phyloP scores from a whole-genome alignment of 495 filamentous ascomycete genomes.

The Xylaria castorea region DNA sequence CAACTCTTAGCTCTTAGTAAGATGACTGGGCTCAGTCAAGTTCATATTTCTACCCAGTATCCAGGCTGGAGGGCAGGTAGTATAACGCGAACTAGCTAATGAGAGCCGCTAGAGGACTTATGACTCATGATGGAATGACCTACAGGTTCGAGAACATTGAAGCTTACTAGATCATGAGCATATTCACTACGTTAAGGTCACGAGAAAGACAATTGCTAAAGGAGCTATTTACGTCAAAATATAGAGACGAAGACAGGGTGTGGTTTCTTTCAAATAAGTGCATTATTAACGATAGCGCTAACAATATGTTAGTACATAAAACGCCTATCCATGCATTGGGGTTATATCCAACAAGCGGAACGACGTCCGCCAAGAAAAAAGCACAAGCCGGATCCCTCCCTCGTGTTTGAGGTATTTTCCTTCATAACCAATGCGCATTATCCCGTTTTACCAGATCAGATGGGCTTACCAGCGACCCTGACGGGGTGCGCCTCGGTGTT shows the following conservation, averaged over 20 bases:
- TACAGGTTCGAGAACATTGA: background rate
- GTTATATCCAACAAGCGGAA: background rate
- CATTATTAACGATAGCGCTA: conserved; percentile 17
- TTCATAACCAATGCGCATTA: background rate
- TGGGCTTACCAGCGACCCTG: conserved; percentile 55
- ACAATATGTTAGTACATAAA: background rate
- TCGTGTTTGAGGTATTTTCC: background rate
- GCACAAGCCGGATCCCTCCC: background rate
- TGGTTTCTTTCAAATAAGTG: background rate
- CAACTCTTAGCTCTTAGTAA: background rate
- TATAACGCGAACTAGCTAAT: background rate
- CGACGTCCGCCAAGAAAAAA: background rate
- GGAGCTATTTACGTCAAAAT: background rate
- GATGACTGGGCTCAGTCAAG: too few relatives aligned
- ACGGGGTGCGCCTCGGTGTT: conserved; percentile 89
- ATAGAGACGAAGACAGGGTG: background rate
- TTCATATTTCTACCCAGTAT: too few relatives aligned
- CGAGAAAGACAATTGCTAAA: background rate
- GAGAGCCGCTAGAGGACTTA: background rate
- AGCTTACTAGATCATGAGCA: background rate
- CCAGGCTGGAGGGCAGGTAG: too few relatives aligned
- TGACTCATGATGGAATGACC: background rate
- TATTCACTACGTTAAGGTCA: background rate
- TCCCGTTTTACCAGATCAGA: conserved; percentile 31
- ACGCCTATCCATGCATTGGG: conserved; percentile 26